Conservation (phyloP, 345 rosid species). For the Sisymbrium altissimum region DNA sequence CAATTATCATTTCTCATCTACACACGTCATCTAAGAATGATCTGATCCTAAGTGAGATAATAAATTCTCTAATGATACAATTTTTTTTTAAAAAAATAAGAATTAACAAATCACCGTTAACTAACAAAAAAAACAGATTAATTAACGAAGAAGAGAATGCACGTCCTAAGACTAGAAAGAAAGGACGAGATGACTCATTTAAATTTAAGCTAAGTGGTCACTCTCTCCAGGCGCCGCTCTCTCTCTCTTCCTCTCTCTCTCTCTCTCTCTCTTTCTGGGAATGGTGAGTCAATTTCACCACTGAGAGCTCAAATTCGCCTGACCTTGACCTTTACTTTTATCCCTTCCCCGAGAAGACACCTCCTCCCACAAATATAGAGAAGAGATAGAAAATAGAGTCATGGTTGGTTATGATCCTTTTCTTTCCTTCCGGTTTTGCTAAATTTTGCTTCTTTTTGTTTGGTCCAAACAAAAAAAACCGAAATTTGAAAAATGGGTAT, state of each 20-base stretch:
- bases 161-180: neutral
- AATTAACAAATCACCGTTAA: neutral
- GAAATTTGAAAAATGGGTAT: conserved; percentile 22
- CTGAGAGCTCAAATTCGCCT: conserved; percentile 30
- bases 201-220: conserved; percentile 22
- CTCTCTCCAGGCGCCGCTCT: conserved; percentile 64
- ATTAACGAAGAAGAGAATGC: neutral
- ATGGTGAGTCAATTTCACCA: conserved; percentile 35
- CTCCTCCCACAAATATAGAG: neutral
- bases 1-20: neutral
- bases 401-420: conserved; percentile 34
- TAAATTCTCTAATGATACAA: neutral
- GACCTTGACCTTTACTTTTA: conserved; percentile 5
- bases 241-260: conserved; percentile 19
- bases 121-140: neutral
- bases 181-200: neutral
- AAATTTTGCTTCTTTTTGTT: neutral
- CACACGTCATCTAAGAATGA: neutral
- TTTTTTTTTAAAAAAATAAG: neutral
- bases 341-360: conserved; percentile 2
- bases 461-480: neutral
- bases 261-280: conserved; percentile 30
- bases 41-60: neutral
- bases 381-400: neutral
- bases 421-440: neutral